Conservation (phyloP, 2,329 filamentous ascomycete genomes). For the Scedosporium boydii region DNA sequence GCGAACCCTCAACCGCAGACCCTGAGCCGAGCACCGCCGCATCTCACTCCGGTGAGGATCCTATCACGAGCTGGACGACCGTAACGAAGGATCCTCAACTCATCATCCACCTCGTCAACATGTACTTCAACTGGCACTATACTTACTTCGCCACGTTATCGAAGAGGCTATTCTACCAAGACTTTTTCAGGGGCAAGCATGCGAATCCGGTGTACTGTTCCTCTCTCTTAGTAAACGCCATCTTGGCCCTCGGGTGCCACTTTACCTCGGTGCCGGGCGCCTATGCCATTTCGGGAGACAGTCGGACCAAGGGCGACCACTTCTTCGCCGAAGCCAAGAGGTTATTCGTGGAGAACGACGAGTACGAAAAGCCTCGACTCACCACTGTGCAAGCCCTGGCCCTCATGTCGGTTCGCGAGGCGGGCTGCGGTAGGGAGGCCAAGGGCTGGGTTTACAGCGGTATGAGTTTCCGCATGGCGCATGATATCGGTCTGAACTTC, state of each 20-base stretch:
- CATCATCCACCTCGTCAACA: conserved; percentile 79
- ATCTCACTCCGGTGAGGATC: conserved; percentile 48
- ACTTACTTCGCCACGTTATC: conserved; percentile 90
- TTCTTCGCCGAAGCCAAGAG: conserved; percentile 93
- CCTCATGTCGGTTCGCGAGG: conserved; percentile 92
- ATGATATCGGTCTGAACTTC: conserved; percentile 84
- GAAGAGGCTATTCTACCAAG: conserved; percentile 74
- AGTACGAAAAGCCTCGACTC: conserved; percentile 80
- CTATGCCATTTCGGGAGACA: conserved; percentile 61
- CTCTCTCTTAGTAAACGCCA: conserved; percentile 81
- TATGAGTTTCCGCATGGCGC: conserved; percentile 97
- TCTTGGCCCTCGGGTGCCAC: conserved; percentile 86
- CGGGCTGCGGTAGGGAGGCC: conserved; percentile 84
- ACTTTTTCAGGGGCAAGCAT: conserved; percentile 66
- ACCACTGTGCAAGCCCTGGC: conserved; percentile 90
- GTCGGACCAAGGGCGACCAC: conserved; percentile 82
- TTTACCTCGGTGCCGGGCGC: conserved; percentile 73
- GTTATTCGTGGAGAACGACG: conserved; percentile 80
- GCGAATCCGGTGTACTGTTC: conserved; percentile 68
- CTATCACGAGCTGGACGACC: conserved; percentile 76
- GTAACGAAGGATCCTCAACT: conserved; percentile 73
- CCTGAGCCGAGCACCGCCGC: conserved; percentile 35
- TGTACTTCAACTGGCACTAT: conserved; percentile 99
- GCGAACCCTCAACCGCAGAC: conserved; percentile 31
- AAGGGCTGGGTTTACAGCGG: conserved; percentile 98